Evolutionary conservation across 2,329 filamentous ascomycete species (phyloP).

Genomic region (Ophiosphaerella herpotricha): DNA sequence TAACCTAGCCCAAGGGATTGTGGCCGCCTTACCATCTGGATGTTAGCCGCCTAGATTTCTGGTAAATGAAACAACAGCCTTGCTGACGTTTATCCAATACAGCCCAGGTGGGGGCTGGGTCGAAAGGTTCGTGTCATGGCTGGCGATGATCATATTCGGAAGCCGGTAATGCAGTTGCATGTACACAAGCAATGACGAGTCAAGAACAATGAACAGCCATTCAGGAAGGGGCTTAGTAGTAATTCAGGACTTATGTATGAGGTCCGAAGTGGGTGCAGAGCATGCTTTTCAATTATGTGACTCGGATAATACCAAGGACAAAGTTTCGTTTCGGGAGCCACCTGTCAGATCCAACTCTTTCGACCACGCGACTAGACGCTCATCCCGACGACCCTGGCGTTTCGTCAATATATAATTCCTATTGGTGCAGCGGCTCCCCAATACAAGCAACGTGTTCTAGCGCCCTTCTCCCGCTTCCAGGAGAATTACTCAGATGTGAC

Average conservation of each 20-base stretch:
- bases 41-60: background rate
- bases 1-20: too few relatives aligned
- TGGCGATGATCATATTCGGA: background rate
- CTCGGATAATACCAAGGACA: too few relatives aligned
- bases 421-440: background rate
- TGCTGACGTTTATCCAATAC: conserved; percentile 10
- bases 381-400: background rate
- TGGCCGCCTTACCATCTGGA: too few relatives aligned
- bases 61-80: conserved; percentile 7
- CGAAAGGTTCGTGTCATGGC: background rate
- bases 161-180: background rate
- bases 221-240: too few relatives aligned
- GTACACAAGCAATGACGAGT: background rate
- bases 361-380: too few relatives aligned
- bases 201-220: too few relatives aligned
- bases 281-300: too few relatives aligned
- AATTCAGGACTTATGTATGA: too few relatives aligned
- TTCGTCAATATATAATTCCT: background rate
- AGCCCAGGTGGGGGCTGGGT: background rate
- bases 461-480: conserved; percentile 3
- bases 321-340: too few relatives aligned
- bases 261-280: too few relatives aligned
- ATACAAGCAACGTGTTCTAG: background rate
- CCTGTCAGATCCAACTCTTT: too few relatives aligned
- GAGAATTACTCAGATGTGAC: conserved; percentile 1